Percentiles rank a stretch among this genome's conserved stretches.
Evolutionary conservation across 2,329 filamentous ascomycete species (phyloP).

Genomic region (Myriosclerotinia duriaeana): DNA sequence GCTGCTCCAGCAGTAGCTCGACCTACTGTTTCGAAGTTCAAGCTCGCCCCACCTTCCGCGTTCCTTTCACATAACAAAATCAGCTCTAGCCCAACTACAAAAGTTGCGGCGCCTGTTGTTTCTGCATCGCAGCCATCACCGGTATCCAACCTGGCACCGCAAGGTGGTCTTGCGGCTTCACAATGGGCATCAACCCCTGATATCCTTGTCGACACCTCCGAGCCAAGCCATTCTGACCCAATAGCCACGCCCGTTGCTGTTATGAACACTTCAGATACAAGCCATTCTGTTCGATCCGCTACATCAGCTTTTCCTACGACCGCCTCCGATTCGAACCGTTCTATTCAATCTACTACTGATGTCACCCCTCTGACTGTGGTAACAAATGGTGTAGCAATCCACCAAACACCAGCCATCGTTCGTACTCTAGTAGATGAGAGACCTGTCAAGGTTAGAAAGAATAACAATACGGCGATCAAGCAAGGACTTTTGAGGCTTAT

Average conservation of each 20-base stretch:
- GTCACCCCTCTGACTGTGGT: background rate
- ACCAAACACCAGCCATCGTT: background rate
- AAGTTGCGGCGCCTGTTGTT: background rate
- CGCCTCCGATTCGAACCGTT: background rate
- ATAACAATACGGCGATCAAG: background rate
- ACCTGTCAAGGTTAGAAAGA: conserved; percentile 16
- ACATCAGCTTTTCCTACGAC: background rate
- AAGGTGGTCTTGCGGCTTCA: conserved; percentile 9
- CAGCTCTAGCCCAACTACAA: background rate
- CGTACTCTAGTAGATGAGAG: conserved; percentile 2
- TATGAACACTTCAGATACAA: background rate
- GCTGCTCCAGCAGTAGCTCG: background rate
- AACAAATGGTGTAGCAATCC: background rate
- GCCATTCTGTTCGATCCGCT: background rate
- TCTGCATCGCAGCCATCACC: background rate
- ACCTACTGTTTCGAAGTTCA: conserved; percentile 6
- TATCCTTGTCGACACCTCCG: background rate
- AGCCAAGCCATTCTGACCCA: background rate
- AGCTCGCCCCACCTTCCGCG: background rate
- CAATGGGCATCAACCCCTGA: conserved; percentile 1
- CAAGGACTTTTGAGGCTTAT: conserved; percentile 4
- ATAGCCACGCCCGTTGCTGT: too few species aligned
- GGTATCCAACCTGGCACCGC: background rate
- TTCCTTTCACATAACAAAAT: conserved; percentile 14
- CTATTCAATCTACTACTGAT: background rate